Evolutionary conservation across 1,284 basidiomycete genomes (phyloP), one percentile per base, ranked within the genome.

Genomic region (Ganoderma lucidum): DNA sequence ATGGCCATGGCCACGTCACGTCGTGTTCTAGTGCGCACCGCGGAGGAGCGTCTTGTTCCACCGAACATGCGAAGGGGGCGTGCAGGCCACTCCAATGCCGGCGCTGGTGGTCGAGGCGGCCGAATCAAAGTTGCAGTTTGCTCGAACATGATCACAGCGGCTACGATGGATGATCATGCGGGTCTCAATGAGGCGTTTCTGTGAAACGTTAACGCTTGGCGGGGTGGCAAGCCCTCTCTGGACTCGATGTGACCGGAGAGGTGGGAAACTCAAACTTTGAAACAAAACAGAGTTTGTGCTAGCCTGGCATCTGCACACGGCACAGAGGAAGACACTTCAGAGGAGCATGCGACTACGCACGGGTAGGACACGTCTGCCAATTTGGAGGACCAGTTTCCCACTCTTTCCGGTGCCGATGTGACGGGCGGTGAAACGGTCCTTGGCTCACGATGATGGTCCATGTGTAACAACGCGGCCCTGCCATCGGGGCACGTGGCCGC

Each of bases 391-490:
- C 19, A 3, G 10, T 39, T 59, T 59, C 56, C 56, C 56, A 59
- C 56, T 59, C 35, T 35, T 15, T 9, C 56, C 56, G 56, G 56
- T 37, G n/a, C 56, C 56, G 56, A 59, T 59, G 35, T 39, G 32
- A 39, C 32, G 56, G 39, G 56, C 56, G 37, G 56, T 19, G 32
- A 59, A 30, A 44, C 19, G 64, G n/a, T 39, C 15, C 19, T 59
- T 59, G 35, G 56, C 56, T 59, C 32, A 9, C 35, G 56, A 59
- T 59, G 56, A 23, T 39, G 56, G 32, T 37, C 56, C 56, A 59
- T 59, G 39, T 59, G 56, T 59, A 59, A 19, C 32, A 32, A n/a
- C 32, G 5, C 32, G 56, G 32, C 32, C 30, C 53, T 35, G 12
- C 17, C 17, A n/a, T 37, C 10, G 23, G 23, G 23, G 23, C 23